Percentiles rank a stretch among this genome's conserved stretches.
Evolutionary conservation across 495 filamentous ascomycete species (phyloP).

Genomic region (Aspergillus indologenus): DNA sequence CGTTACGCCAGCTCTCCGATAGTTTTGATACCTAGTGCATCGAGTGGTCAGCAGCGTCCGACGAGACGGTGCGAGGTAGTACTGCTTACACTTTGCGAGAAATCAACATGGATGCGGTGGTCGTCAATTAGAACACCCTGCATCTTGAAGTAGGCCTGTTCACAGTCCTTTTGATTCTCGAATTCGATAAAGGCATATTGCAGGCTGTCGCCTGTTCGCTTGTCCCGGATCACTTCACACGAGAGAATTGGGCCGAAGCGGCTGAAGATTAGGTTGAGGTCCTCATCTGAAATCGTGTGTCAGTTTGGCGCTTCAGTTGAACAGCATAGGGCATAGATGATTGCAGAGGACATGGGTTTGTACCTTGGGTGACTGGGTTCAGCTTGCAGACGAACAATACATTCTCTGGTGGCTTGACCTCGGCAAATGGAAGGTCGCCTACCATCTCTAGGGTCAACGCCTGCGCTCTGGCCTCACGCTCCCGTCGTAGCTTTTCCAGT

Average conservation of each 20-base stretch:
- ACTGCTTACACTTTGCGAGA: conserved; percentile 83
- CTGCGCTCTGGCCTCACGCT: conserved; percentile 90
- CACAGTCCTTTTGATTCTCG: conserved; percentile 84
- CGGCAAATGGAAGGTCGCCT: conserved; percentile 94
- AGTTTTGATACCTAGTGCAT: conserved; percentile 65
- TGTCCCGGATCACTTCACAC: conserved; percentile 95
- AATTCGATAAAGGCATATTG: conserved; percentile 99
- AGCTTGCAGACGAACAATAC: conserved; percentile 98
- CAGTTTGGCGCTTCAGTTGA: too few species aligned
- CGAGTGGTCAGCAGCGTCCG: conserved; percentile 23
- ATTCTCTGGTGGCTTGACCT: conserved; percentile 97
- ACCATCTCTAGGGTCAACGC: conserved; percentile 97
- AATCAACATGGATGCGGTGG: conserved; percentile 96
- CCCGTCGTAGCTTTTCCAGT: conserved; percentile 74
- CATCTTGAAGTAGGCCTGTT: conserved; percentile 98
- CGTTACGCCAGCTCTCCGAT: conserved; percentile 84
- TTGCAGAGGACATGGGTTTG: conserved; percentile 8
- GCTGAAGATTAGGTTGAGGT: conserved; percentile 91
- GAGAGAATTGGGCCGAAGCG: conserved; percentile 94
- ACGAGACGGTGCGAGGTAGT: neutral
- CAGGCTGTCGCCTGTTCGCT: conserved; percentile 87
- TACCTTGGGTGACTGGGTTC: conserved; percentile 88
- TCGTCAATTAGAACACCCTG: conserved; percentile 94
- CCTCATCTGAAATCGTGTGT: conserved; percentile 62
- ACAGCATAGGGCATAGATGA: neutral